Evolutionary conservation across 176 grass and related monocot species (phyloP), one percentile per base, ranked within the genome.

Genomic region (Ananas comosus): DNA sequence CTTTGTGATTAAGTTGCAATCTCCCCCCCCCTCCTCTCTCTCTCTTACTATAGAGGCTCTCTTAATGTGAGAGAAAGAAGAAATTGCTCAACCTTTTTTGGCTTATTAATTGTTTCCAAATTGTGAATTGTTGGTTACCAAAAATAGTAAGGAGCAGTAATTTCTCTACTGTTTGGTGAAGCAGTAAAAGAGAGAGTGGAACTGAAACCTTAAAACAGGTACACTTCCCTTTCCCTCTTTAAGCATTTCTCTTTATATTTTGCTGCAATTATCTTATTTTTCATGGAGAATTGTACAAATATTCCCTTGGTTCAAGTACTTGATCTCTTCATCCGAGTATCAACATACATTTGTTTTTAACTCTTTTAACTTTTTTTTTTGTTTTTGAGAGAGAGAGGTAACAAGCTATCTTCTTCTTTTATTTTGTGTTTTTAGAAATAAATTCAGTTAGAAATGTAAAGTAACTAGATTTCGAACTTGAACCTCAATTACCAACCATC

Each of bases 131-230:
- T 61, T 61, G 56, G 56, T 11, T 61, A 10, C 56, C 56, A 61
- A 61, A 61, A 22, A 22, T 61, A 22, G 56, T 61, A 9, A 61
- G 17, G 16, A 22, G 4, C 56, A 61, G 10, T 16, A 17, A 19
- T 5, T 18, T 19, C 21, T 61, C 1, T 18, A 18, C 56, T 17
- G 16, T 61, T 61, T 19, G 22, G 4, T 16, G 16, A 61, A 61
- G 16, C 56, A 61, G 7, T 17, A 7, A 22, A 19, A 2, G 17
- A 18, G 10, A 18, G 9, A 22, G 21, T 18, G 4, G 16, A 48
- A 67, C 27, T 67, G 24, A 14, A 67, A 28, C 24, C 57, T 47
- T 48, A 23, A 67, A 49, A 29, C 24, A 67, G 64, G 64, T 67
- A 24, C 28, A 47, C 23, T 42, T 33, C 14, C 16, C 13, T 29